A percentile compares a stretch with the other conserved stretches of the same genome.
These are phyloP conservation scores for Cercospora zeina DNA, from an alignment of 2,329 filamentous ascomycete species.

Conservation along the genomic window DNA sequence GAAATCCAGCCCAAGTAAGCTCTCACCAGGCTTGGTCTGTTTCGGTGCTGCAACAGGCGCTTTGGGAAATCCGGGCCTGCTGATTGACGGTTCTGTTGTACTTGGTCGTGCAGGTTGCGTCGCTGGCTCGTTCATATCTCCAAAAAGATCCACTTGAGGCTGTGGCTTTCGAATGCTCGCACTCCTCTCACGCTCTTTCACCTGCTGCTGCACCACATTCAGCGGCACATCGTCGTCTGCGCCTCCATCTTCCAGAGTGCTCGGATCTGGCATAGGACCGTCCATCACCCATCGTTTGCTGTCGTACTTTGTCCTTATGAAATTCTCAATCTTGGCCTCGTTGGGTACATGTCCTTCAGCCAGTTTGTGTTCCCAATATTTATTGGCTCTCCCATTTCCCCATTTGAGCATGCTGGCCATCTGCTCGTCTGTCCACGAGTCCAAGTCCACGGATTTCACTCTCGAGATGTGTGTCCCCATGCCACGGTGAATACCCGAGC, in stretches of 20 bases:
- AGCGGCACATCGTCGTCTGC: constrained; percentile 75
- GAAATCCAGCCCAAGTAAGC: constrained; percentile 88
- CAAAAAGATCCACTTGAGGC: constrained; percentile 75
- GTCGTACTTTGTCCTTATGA: constrained; percentile 98
- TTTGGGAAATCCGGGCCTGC: constrained; percentile 46
- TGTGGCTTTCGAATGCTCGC: constrained; percentile 48
- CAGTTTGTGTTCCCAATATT: constrained; percentile 97
- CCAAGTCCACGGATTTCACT: constrained; percentile 97
- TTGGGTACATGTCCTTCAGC: constrained; percentile 88
- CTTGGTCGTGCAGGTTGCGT: constrained; percentile 62
- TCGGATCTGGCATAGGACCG: constrained; percentile 88
- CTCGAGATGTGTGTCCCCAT: constrained; percentile 99
- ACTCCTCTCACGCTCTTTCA: constrained; percentile 53
- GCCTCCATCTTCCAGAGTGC: constrained; percentile 73
- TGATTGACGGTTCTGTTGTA: constrained; percentile 71
- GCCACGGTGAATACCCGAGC: constrained; percentile 95
- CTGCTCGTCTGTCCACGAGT: constrained; percentile 98
- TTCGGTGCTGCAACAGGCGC: constrained; percentile 46
- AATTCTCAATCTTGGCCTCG: constrained; percentile 98
- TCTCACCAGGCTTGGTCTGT: constrained; percentile 74
- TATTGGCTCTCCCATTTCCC: constrained; percentile 96
- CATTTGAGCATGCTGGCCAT: constrained; percentile 89
- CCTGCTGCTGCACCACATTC: constrained; percentile 69
- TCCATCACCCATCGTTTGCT: constrained; percentile 99
- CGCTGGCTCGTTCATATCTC: constrained; percentile 63